phyloP scores from a whole-genome alignment of 345 rosid species.

The Acer negundo region DNA sequence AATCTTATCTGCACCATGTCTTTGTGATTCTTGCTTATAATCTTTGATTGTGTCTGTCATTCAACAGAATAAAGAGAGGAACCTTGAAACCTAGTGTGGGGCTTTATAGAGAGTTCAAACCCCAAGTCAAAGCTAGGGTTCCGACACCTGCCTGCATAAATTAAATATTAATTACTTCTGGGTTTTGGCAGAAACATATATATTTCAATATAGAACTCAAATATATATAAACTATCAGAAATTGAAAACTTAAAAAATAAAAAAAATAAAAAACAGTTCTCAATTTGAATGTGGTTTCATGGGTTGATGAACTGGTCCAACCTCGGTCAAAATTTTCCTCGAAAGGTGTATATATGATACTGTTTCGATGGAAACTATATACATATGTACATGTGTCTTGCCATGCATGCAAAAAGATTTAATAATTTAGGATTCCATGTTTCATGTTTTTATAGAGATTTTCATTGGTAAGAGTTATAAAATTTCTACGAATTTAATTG shows the following conservation, averaged over 20 bases:
- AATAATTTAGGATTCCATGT: neutral
- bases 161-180: slow-evolving; percentile 28
- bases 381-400: neutral
- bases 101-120: slow-evolving; percentile 46
- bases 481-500: too few species aligned
- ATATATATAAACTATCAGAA: slow-evolving; percentile 1
- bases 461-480: too few species aligned
- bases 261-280: slow-evolving; percentile 8
- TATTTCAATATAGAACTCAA: slow-evolving; percentile 17
- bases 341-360: neutral
- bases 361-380: neutral
- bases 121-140: slow-evolving; percentile 47
- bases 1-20: slow-evolving; percentile 38
- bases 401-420: slow-evolving; percentile 4
- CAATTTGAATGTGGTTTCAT: slow-evolving; percentile 1
- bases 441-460: too few species aligned
- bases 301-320: slow-evolving; percentile 15
- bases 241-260: neutral
- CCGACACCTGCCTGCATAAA: slow-evolving; percentile 16
- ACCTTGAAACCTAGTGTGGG: slow-evolving; percentile 21
- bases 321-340: neutral
- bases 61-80: slow-evolving; percentile 33
- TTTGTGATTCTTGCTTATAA: slow-evolving; percentile 12
- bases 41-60: neutral
- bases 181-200: slow-evolving; percentile 21